Base-by-base conservation (phyloP, 2,329 filamentous ascomycete genomes). In the Lachnellula cervina region DNA sequence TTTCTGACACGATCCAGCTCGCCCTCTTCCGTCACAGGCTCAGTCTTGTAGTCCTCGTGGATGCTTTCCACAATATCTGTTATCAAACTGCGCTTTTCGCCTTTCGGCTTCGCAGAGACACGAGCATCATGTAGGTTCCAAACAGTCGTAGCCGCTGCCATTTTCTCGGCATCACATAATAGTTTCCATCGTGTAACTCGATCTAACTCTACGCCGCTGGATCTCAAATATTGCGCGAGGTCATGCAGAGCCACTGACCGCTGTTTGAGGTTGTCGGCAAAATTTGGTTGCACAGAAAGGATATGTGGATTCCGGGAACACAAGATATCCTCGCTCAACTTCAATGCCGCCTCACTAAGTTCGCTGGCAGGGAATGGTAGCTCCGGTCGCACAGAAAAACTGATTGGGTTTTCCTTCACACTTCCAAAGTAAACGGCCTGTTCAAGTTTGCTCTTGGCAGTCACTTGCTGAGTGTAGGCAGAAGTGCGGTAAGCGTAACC, bases 381-480 rank as follows among this genome's bases (percentile, higher is more conserved):
- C 53, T 85, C 83, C 40, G 82, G 77, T 60, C 83, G 82, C 44
- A 85, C 81, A 44, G 87, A 82, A 65, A 99, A 90, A 59, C 91
- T 85, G n/a, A 99, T 74, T n/a, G 93, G 88, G 65, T 91, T 97
- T 66, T 89, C 84, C 59, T 86, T 80, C 68, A 89, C 84, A 48
- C 83, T 84, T 2, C 92, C 92, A 69, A 90, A 97, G 73, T 97
- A 97, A 1, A 97, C 88, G 2, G 92, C 92, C 73, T 99, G 92
- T 68, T 97, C 90, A 42, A 99, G 80, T 72, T 94, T 96, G 72
- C 85, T 89, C 72, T 90, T 94, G 6, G 90, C 88, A 1, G 89
- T 92, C 16, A 96, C 82, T 62, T 77, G 73, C 1, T 82, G 83
- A 4, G 82, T 77, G 52, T 74, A 72, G 51, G 81, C 79, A 59